Conservation (phyloP, 176 grass and related monocot species). For the Leersia perrieri region DNA sequence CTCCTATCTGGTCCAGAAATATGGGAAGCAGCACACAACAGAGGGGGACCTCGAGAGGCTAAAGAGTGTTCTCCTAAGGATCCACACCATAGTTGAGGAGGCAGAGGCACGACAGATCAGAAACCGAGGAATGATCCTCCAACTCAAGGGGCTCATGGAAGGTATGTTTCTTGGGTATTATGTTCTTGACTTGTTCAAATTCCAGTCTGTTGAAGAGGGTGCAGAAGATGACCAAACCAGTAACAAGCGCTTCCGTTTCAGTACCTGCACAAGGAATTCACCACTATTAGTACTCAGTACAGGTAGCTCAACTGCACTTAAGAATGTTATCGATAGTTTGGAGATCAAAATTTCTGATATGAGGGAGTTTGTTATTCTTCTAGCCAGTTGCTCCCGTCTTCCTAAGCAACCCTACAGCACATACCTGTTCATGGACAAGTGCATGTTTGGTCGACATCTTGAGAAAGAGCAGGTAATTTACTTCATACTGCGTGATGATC, state of each 20-base stretch:
- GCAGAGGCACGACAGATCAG: not conserved
- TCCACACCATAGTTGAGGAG: constrained; percentile 18
- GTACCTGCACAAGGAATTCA: not conserved
- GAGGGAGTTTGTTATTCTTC: constrained; percentile 31
- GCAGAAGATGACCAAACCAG: not conserved
- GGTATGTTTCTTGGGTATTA: constrained; percentile 26
- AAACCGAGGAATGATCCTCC: constrained; percentile 5
- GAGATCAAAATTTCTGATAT: constrained; percentile 14
- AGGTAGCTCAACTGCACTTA: not conserved
- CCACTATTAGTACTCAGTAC: not conserved
- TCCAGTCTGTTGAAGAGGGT: not conserved
- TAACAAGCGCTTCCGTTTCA: not conserved
- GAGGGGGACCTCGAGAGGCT: not conserved
- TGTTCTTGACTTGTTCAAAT: constrained; percentile 8
- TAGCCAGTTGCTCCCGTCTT: constrained; percentile 27
- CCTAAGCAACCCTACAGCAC: constrained; percentile 2
- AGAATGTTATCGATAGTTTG: constrained; percentile 4
- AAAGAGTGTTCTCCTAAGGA: not conserved
- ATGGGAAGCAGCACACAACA: not conserved
- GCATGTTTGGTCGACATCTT: constrained; percentile 18
- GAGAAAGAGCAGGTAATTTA: constrained; percentile 34
- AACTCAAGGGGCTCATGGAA: not conserved
- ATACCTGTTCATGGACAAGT: constrained; percentile 34
- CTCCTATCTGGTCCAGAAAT: not conserved
- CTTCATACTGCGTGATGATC: constrained; percentile 13